Evolutionary conservation across 2,329 filamentous ascomycete species (phyloP).

Genomic region (Neofusicoccum cordaticola): DNA sequence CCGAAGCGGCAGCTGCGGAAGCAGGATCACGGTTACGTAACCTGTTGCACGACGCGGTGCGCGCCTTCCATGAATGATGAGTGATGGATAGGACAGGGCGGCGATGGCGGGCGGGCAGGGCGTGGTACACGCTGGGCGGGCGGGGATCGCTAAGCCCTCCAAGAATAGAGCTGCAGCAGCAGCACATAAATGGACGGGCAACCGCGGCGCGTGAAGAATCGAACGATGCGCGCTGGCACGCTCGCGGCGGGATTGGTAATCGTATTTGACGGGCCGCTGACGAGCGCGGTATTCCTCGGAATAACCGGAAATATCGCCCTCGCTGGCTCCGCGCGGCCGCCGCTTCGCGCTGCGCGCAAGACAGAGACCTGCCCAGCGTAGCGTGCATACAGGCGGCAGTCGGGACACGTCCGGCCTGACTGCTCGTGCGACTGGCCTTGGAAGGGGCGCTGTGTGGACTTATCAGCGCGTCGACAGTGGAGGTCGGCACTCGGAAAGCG

Average conservation of each 20-base stretch:
- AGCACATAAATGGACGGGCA: background rate
- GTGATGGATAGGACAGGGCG: background rate
- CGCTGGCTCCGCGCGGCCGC: background rate
- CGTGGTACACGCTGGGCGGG: background rate
- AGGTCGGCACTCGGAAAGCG: slow-evolving; percentile 4
- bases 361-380: too few species aligned
- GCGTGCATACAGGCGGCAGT: too few species aligned
- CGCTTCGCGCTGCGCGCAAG: background rate
- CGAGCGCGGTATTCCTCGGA: background rate
- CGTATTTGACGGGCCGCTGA: slow-evolving; percentile 3
- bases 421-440: slow-evolving; percentile 1
- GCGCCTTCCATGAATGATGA: background rate
- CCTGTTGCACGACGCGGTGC: background rate
- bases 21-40: slow-evolving; percentile 5
- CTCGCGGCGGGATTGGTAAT: background rate
- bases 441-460: background rate
- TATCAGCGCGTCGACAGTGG: background rate
- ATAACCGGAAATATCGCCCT: background rate
- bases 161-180: slow-evolving; percentile 1
- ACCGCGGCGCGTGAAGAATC: background rate
- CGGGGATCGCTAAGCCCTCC: slow-evolving; percentile 3
- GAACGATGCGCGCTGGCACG: background rate
- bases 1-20: slow-evolving; percentile 14
- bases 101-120: background rate
- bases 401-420: background rate